Percentiles rank a stretch among this genome's conserved stretches.
Evolutionary conservation across 805 yeast genomes (phyloP).

Genomic region (Starmerella geochares): DNA sequence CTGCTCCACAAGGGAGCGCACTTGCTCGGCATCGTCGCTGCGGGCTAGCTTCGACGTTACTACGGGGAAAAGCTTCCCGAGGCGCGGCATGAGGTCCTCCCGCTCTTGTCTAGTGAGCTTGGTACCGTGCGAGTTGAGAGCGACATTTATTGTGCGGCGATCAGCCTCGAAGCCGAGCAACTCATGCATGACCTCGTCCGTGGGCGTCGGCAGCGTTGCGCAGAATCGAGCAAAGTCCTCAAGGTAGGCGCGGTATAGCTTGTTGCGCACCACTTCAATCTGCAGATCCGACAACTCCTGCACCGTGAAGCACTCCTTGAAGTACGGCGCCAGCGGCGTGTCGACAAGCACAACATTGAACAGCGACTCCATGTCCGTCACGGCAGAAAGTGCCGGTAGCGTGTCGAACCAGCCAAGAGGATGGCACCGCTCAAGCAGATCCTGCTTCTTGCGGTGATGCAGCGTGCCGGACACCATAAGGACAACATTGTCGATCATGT

Average conservation of each 20-base stretch:
- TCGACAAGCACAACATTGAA: constrained; percentile 88
- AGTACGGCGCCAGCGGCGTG: constrained; percentile 95
- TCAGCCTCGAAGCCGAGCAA: constrained; percentile 88
- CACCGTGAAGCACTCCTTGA: constrained; percentile 66
- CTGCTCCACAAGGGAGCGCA: constrained; percentile 37
- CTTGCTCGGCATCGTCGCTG: constrained; percentile 78
- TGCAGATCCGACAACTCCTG: constrained; percentile 90
- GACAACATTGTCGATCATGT: constrained; percentile 96
- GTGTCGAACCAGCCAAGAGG: constrained; percentile 99
- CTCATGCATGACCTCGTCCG: constrained; percentile 67
- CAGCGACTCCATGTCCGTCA: constrained; percentile 87
- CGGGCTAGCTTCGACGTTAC: constrained; percentile 56
- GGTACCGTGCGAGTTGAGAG: constrained; percentile 78
- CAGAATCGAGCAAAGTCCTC: constrained; percentile 74
- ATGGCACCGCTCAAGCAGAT: constrained; percentile 81
- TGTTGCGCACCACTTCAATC: constrained; percentile 88
- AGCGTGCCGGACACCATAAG: constrained; percentile 94
- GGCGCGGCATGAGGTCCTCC: constrained; percentile 59
- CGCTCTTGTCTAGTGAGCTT: constrained; percentile 70
- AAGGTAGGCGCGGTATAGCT: constrained; percentile 81
- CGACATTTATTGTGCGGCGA: constrained; percentile 82
- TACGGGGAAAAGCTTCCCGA: constrained; percentile 71
- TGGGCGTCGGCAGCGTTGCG: constrained; percentile 57
- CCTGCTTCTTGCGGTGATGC: constrained; percentile 85
- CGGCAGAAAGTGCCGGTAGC: constrained; percentile 85